phyloP scores from a whole-genome alignment of 2,329 filamentous ascomycete species.

The Fusarium mexicanum region DNA sequence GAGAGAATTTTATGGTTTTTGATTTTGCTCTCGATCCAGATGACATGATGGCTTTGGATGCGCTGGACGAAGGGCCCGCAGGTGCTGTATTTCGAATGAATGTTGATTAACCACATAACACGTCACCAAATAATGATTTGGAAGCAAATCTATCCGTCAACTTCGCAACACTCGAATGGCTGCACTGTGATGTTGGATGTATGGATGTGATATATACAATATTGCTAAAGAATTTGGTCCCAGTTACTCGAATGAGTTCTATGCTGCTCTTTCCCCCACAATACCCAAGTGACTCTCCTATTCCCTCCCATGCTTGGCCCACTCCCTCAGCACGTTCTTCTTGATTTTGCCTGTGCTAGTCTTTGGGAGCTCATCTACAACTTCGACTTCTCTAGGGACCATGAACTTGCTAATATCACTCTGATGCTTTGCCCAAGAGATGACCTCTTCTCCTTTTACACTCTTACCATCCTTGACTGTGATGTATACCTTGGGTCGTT shows the following conservation, averaged over 20 bases:
- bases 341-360: slow-evolving; percentile 96
- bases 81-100: slow-evolving; percentile 48
- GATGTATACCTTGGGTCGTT: slow-evolving; percentile 93
- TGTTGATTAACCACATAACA: slow-evolving; percentile 15
- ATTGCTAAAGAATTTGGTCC: background rate
- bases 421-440: slow-evolving; percentile 85
- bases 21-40: slow-evolving; percentile 65
- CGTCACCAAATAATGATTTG: background rate
- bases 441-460: slow-evolving; percentile 68
- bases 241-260: background rate
- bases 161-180: background rate
- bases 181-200: background rate
- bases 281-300: background rate
- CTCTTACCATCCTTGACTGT: slow-evolving; percentile 76
- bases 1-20: slow-evolving; percentile 68
- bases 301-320: slow-evolving; percentile 63
- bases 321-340: slow-evolving; percentile 91
- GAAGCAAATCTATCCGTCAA: background rate
- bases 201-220: slow-evolving; percentile 2
- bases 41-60: slow-evolving; percentile 61
- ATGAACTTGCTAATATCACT: slow-evolving; percentile 91
- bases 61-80: slow-evolving; percentile 41
- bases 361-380: slow-evolving; percentile 91
- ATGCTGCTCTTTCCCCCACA: background rate
- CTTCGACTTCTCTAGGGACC: slow-evolving; percentile 77